Evolutionary conservation across 768 basidiomycete genomes (phyloP), one percentile per base, ranked within the genome.

Genomic region (Chalciporus chontae): DNA sequence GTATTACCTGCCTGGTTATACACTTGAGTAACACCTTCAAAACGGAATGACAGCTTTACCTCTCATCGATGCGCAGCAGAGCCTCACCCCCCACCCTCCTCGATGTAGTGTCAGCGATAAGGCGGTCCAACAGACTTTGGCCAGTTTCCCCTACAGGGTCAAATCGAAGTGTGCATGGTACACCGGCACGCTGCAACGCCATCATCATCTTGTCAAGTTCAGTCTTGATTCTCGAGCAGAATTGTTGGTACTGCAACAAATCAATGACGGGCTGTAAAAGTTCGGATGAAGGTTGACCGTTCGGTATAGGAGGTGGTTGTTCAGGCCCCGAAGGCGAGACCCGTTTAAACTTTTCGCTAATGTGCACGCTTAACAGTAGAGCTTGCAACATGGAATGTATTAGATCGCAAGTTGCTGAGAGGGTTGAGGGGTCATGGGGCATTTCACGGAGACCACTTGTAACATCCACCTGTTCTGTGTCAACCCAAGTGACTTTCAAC

Each of bases 201-300:
- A 52, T 44, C 8, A 71, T 71, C 47, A 81, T 74, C 55, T 72
- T 77, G 36, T 69, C 65, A 29, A 92, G 64, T 68, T 89, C 85
- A 1, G 64, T 48, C 53, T 78, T 76, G 41, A 91, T 72, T 51
- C 82, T 74, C 51, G 74, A 65, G 61, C 85, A 86, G 64, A 93
- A 90, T 21, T 80, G 79, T 57, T 80, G 78, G 61, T 92, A 93
- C 66, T 91, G 90, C 37, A 92, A 67, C 26, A 90, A 58, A 62
- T 91, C 88, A 52, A 91, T 83, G 53, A 91, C 72, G 0, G 87
- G 87, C 36, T 84, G 85, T 14, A 93, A 74, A 32, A 91, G 66
- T 3, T 74, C 72, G 14, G 80, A 77, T n/a, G 72, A 43, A 7
- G 57, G 51, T 27, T 50, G 52, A 5, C 18, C n/a, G 17, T 29